Conservation (phyloP, 305 asterid genomes). For the Ajuga reptans region DNA sequence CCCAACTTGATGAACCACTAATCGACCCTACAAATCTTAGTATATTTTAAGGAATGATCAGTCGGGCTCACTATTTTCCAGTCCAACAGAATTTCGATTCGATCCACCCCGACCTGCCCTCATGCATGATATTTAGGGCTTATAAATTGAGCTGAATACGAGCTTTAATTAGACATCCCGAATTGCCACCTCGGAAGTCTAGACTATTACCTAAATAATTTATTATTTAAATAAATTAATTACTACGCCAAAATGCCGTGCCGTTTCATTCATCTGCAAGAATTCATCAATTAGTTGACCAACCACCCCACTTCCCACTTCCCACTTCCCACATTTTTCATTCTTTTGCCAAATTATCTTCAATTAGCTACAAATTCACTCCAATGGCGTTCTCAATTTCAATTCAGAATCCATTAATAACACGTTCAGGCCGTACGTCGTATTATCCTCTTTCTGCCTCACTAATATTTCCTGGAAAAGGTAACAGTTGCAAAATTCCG, state of each 20-base stretch:
- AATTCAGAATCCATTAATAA: constrained; percentile 19
- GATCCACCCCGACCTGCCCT: too few relatives aligned
- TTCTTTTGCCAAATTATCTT: not conserved
- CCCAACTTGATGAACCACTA: too few relatives aligned
- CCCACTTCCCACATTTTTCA: not conserved
- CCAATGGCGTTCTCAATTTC: constrained; percentile 34
- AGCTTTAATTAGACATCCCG: too few relatives aligned
- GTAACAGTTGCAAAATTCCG: not conserved
- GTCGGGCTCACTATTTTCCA: too few relatives aligned
- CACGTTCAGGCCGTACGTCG: constrained; percentile 13
- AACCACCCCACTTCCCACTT: not conserved
- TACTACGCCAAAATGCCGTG: not conserved
- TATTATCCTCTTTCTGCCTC: constrained; percentile 18
- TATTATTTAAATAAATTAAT: not conserved
- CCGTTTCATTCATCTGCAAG: not conserved
- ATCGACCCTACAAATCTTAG: too few relatives aligned
- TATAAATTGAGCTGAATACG: too few relatives aligned
- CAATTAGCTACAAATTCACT: constrained; percentile 1
- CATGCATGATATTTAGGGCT: too few relatives aligned
- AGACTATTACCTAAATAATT: too few relatives aligned
- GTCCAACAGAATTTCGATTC: too few relatives aligned
- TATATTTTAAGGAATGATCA: too few relatives aligned
- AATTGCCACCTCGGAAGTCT: too few relatives aligned
- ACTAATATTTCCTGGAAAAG: not conserved
- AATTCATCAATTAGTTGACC: constrained; percentile 5